A percentile compares a stretch with the other conserved stretches of the same genome.
These are phyloP conservation scores for Umbelopsis sp. DNA, from an alignment of 371 early-diverging fungal species.

Conservation along the genomic window DNA sequence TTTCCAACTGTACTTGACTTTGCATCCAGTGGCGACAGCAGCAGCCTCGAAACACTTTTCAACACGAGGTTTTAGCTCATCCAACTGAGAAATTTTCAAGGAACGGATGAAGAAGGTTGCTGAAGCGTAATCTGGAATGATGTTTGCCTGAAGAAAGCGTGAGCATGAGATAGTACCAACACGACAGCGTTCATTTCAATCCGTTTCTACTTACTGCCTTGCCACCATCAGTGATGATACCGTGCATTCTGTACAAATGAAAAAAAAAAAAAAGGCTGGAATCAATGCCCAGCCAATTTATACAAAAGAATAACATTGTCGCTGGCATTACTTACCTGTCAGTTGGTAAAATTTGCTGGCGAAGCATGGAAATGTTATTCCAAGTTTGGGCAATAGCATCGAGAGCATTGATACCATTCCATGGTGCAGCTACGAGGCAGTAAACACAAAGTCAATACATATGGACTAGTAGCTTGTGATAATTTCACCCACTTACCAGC, in stretches of 20 bases:
- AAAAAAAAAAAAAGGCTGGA: background rate
- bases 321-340: constrained; percentile 32
- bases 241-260: constrained; percentile 58
- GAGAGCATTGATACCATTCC: constrained; percentile 79
- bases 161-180: constrained; percentile 12
- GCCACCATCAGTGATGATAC: constrained; percentile 74
- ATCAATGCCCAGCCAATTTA: background rate
- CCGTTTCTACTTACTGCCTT: constrained; percentile 48
- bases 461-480: background rate
- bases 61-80: constrained; percentile 49
- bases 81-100: constrained; percentile 46
- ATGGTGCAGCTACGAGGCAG: constrained; percentile 40
- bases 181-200: no score
- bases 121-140: constrained; percentile 65
- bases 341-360: constrained; percentile 70
- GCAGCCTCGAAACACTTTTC: constrained; percentile 65
- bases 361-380: constrained; percentile 63
- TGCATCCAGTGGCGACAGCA: constrained; percentile 70
- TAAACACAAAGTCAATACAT: background rate
- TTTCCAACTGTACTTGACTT: constrained; percentile 51
- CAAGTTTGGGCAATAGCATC: constrained; percentile 69
- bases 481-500: constrained; percentile 18
- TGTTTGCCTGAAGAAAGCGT: constrained; percentile 29
- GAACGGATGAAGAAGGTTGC: constrained; percentile 63
- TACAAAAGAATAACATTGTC: background rate